Evolutionary conservation across 257 asterid species (phyloP).

Genomic region (Coffea eugenioides): DNA sequence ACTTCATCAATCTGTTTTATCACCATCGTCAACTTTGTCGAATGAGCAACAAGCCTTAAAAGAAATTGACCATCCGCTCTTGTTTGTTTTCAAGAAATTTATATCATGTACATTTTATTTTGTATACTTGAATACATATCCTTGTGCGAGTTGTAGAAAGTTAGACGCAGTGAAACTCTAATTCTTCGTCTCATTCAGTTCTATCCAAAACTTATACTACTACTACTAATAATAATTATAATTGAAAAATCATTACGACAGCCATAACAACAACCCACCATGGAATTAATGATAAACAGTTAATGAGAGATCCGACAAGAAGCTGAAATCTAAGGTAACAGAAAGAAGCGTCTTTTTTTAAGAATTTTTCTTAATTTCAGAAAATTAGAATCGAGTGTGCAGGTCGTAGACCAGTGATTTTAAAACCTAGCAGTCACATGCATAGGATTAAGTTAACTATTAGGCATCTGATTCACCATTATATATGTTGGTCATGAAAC

Average conservation of each 20-base stretch:
- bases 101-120: neutral
- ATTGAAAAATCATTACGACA: constrained; percentile 24
- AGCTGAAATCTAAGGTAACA: constrained; percentile 37
- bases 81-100: neutral
- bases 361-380: neutral
- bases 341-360: neutral
- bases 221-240: neutral
- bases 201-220: neutral
- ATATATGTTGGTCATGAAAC: constrained; percentile 21
- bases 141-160: neutral
- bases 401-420: constrained; percentile 7
- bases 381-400: neutral
- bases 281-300: constrained; percentile 38
- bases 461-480: constrained; percentile 23
- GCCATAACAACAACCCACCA: constrained; percentile 27
- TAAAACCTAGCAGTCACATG: constrained; percentile 43
- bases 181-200: neutral
- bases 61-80: neutral
- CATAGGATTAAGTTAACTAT: constrained; percentile 34
- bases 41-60: neutral
- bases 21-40: neutral
- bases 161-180: neutral
- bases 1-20: too few relatives aligned
- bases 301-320: constrained; percentile 43
- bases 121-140: neutral